Percentiles rank a stretch among this genome's conserved stretches.
These are phyloP conservation scores for Neopestalotiopsis sp. DNA, from an alignment of 2,329 filamentous ascomycete genomes.

Conservation along the genomic window DNA sequence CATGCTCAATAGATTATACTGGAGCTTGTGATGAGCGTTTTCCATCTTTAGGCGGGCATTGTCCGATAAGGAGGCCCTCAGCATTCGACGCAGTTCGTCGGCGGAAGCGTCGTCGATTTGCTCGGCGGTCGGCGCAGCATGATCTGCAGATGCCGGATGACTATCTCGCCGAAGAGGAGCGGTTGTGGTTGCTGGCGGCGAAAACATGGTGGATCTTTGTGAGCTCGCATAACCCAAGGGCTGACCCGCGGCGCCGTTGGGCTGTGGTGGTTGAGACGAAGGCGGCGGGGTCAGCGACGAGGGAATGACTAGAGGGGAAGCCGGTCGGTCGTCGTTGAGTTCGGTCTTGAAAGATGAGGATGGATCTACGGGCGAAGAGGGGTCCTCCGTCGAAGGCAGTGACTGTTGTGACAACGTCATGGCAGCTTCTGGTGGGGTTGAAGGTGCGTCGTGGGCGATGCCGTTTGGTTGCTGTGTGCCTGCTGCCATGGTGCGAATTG, in stretches of 20 bases:
- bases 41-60: constrained; percentile 75
- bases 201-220: constrained; percentile 55
- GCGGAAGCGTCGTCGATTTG: constrained; percentile 58
- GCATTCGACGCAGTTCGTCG: constrained; percentile 62
- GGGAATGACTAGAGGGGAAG: constrained; percentile 53
- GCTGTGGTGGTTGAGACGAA: constrained; percentile 53
- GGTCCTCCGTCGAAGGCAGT: constrained; percentile 62
- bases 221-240: constrained; percentile 41
- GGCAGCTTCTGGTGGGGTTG: constrained; percentile 36
- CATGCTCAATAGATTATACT: constrained; percentile 82
- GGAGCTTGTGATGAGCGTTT: constrained; percentile 87
- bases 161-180: constrained; percentile 37
- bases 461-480: constrained; percentile 21
- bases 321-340: constrained; percentile 49
- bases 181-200: constrained; percentile 56
- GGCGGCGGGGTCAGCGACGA: constrained; percentile 64
- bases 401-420: constrained; percentile 54
- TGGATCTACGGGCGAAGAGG: constrained; percentile 57
- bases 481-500: constrained; percentile 13
- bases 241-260: constrained; percentile 29
- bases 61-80: constrained; percentile 59
- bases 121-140: constrained; percentile 50
- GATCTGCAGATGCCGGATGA: constrained; percentile 40
- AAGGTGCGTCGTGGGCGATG: constrained; percentile 31
- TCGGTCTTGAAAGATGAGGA: constrained; percentile 56